These are phyloP conservation scores for Warburgia ugandensis DNA, from an alignment of 164 flowering plant genomes.

Conservation along the genomic window DNA sequence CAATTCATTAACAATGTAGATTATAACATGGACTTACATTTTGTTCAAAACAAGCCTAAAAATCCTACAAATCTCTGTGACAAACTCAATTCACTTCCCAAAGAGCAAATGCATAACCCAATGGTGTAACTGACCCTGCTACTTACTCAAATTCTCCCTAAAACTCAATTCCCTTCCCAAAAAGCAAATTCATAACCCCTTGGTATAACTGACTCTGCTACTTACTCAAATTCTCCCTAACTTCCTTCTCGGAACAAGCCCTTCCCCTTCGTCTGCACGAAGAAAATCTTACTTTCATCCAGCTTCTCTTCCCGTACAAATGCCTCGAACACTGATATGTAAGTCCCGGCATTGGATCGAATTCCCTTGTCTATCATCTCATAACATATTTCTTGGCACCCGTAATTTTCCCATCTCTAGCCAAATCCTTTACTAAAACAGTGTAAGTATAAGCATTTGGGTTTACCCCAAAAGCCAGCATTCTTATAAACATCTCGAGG, in stretches of 20 bases:
- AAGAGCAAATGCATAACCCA: too few species aligned
- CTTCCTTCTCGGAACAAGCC: constrained; percentile 55
- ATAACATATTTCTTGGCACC: constrained; percentile 56
- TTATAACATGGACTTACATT: too few species aligned
- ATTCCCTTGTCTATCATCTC: constrained; percentile 80
- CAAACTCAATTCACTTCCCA: constrained; percentile 11
- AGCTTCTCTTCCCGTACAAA: constrained; percentile 38
- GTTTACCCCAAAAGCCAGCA: constrained; percentile 65
- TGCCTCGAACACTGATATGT: constrained; percentile 53
- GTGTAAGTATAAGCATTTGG: constrained; percentile 80
- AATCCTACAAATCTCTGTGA: too few species aligned
- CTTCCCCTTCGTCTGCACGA: constrained; percentile 47
- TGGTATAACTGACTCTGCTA: constrained; percentile 42
- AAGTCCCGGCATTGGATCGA: constrained; percentile 43
- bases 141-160: too few species aligned
- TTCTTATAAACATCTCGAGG: constrained; percentile 45
- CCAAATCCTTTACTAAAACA: constrained; percentile 63
- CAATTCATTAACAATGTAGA: too few species aligned
- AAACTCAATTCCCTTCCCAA: too few species aligned
- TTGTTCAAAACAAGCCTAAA: too few species aligned
- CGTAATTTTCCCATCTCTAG: constrained; percentile 30
- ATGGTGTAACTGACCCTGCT: too few species aligned
- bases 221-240: constrained; percentile 42
- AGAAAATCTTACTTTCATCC: constrained; percentile 47
- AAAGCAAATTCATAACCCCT: constrained; percentile 39